Percentiles rank a stretch among this genome's conserved stretches.
These are phyloP conservation scores for Scedosporium minutisporum DNA, from an alignment of 2,329 filamentous ascomycete species.

Conservation along the genomic window DNA sequence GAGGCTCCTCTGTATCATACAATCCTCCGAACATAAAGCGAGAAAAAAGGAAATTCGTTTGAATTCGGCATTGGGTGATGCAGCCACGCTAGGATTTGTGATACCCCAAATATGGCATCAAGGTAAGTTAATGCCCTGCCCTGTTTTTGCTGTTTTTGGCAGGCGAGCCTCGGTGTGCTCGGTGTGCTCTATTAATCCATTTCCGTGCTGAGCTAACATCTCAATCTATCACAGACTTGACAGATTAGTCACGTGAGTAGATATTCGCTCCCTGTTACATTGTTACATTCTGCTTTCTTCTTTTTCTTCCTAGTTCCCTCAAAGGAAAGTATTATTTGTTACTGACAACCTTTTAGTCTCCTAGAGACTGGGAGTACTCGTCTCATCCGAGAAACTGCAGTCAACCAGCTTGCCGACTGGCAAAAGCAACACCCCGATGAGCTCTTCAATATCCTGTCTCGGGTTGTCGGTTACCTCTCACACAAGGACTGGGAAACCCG, in stretches of 20 bases:
- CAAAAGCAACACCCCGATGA: constrained; percentile 98
- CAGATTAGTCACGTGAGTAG: constrained; percentile 77
- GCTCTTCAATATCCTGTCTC: constrained; percentile 85
- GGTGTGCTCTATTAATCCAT: constrained; percentile 3
- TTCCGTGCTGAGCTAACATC: not conserved
- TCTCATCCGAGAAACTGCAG: constrained; percentile 92
- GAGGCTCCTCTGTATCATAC: constrained; percentile 1
- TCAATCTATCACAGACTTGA: constrained; percentile 51
- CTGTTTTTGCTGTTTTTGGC: not conserved
- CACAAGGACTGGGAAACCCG: constrained; percentile 97
- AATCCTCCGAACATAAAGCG: not conserved
- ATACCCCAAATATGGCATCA: constrained; percentile 43
- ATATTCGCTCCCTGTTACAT: not conserved
- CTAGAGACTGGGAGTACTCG: constrained; percentile 95
- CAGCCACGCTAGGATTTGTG: constrained; percentile 6
- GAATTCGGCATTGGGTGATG: not conserved
- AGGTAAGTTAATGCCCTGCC: constrained; percentile 28
- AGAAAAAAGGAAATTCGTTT: not conserved
- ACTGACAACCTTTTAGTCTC: constrained; percentile 45
- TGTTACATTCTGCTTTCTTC: not conserved
- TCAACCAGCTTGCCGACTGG: constrained; percentile 92
- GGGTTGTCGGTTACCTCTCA: constrained; percentile 89
- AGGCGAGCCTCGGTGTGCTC: not conserved
- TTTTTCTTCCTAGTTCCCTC: not conserved
- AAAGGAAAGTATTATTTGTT: not conserved